These are phyloP conservation scores for Isoetes taiwanensis DNA, from an alignment of 75 land plant genomes.

Conservation along the genomic window DNA sequence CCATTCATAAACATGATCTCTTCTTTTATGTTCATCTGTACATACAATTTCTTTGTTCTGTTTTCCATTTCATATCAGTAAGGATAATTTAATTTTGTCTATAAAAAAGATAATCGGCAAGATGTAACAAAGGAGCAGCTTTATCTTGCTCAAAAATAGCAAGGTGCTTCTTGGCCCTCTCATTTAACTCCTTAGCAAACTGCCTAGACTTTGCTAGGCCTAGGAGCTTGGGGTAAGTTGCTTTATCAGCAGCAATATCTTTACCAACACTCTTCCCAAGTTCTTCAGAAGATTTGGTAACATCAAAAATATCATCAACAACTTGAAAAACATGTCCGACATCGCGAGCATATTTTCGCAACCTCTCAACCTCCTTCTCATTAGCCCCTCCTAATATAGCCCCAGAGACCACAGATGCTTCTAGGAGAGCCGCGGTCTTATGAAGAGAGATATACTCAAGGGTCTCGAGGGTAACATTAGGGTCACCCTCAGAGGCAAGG, in stretches of 20 bases:
- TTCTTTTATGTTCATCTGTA: no score
- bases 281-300: constrained; percentile 24
- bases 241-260: constrained; percentile 9
- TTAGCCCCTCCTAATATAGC: constrained; percentile 47
- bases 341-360: constrained; percentile 29
- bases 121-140: constrained; percentile 23
- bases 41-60: no score
- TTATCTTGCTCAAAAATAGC: constrained; percentile 17
- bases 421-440: constrained; percentile 42
- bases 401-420: constrained; percentile 47
- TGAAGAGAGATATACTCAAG: constrained; percentile 42
- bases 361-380: constrained; percentile 39
- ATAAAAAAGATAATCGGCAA: constrained; percentile 26
- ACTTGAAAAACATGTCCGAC: constrained; percentile 44
- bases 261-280: constrained; percentile 47
- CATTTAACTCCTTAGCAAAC: constrained; percentile 19
- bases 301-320: constrained; percentile 28
- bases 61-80: no score
- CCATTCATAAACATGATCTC: no score
- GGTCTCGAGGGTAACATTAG: constrained; percentile 17
- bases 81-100: no score
- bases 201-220: constrained; percentile 24
- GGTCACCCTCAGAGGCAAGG: constrained; percentile 21
- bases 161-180: constrained; percentile 22
- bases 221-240: constrained; percentile 40